Conservation (phyloP, 2,329 filamentous ascomycete genomes). For the Xenoacremonium recifei region DNA sequence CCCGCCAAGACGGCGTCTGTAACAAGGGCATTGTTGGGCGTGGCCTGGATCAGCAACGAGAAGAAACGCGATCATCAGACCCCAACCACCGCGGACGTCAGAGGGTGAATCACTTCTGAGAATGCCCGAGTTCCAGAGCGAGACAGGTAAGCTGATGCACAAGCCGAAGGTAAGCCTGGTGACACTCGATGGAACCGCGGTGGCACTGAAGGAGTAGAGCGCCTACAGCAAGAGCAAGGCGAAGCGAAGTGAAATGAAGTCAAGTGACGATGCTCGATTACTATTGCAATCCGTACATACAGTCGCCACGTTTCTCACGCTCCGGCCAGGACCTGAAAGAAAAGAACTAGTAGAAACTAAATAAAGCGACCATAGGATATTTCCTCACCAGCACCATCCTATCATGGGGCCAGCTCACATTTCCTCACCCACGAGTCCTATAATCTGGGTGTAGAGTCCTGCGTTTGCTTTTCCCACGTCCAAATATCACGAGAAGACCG, state of each 20-base stretch:
- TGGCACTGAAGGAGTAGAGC: too few species aligned
- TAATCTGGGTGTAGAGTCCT: background rate
- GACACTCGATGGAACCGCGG: too few species aligned
- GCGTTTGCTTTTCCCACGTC: constrained; percentile 10
- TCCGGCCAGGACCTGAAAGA: constrained; percentile 17
- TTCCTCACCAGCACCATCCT: constrained; percentile 19
- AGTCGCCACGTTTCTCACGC: constrained; percentile 18
- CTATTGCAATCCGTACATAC: constrained; percentile 32
- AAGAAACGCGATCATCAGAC: too few species aligned
- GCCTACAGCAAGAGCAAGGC: background rate
- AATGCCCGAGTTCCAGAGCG: too few species aligned
- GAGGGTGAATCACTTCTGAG: too few species aligned
- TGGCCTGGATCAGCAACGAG: too few species aligned
- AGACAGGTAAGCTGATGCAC: too few species aligned
- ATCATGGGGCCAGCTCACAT: constrained; percentile 9
- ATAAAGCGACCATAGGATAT: constrained; percentile 30
- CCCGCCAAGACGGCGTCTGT: too few species aligned
- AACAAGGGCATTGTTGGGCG: too few species aligned
- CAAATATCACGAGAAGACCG: constrained; percentile 20
- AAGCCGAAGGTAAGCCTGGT: too few species aligned
- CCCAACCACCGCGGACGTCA: too few species aligned
- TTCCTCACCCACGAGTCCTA: constrained; percentile 2
- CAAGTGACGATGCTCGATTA: constrained; percentile 26
- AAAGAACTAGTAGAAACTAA: constrained; percentile 27
- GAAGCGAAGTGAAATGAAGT: background rate